Conservation (phyloP, 257 asterid species). For the Solanum clarkiae region DNA sequence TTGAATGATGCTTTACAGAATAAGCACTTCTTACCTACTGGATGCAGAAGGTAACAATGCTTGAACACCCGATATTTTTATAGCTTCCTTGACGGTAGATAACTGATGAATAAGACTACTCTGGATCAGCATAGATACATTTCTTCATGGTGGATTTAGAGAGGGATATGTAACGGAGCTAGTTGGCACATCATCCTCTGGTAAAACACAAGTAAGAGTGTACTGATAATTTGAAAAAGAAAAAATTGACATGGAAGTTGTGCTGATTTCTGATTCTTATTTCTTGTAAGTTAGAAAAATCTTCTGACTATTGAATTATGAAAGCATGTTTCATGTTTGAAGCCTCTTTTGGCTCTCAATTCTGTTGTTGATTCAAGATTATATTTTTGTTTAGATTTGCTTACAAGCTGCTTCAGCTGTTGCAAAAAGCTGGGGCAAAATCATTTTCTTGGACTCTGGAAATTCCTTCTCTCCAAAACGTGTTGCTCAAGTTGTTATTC, state of each 20-base stretch:
- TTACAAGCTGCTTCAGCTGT: slow-evolving; percentile 54
- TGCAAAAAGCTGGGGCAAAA: slow-evolving; percentile 41
- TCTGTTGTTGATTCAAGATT: neutral
- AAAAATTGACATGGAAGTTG: neutral
- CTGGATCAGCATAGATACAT: slow-evolving; percentile 49
- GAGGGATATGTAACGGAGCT: slow-evolving; percentile 70
- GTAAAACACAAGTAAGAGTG: slow-evolving; percentile 77
- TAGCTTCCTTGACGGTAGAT: neutral
- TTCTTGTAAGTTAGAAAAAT: neutral
- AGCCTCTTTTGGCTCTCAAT: neutral
- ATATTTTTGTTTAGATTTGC: slow-evolving; percentile 42
- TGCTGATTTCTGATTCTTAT: neutral
- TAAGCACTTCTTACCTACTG: slow-evolving; percentile 45
- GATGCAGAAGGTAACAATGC: slow-evolving; percentile 47
- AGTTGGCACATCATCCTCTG: slow-evolving; percentile 83
- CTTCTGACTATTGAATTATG: neutral
- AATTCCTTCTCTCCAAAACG: slow-evolving; percentile 80
- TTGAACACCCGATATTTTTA: neutral
- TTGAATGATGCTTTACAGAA: slow-evolving; percentile 39
- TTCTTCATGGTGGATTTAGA: slow-evolving; percentile 65
- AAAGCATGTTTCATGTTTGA: neutral
- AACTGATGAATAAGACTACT: neutral
- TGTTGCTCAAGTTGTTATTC: slow-evolving; percentile 42
- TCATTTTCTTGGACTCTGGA: slow-evolving; percentile 68
- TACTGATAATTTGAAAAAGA: neutral